Evolutionary conservation across 2,329 filamentous ascomycete genomes (phyloP).

Genomic region (Dactylonectria estremocensis): DNA sequence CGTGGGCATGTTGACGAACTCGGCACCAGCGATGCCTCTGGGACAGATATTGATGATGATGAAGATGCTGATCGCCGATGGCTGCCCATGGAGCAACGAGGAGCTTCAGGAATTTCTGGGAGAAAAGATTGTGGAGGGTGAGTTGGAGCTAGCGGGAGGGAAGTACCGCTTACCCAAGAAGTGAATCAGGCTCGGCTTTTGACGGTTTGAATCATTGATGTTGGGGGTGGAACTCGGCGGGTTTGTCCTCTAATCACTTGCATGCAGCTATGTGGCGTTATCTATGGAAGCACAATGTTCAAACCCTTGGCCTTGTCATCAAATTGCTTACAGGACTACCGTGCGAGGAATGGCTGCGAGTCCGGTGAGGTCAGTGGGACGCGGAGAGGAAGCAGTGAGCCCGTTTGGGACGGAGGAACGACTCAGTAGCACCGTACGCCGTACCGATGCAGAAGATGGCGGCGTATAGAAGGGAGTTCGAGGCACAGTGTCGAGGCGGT

Average conservation of each 20-base stretch:
- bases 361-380: not conserved
- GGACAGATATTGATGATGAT: constrained; percentile 93
- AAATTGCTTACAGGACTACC: not conserved
- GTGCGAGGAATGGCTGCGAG: not conserved
- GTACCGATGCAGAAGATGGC: constrained; percentile 14
- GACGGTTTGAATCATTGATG: constrained; percentile 8
- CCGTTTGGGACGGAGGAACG: not conserved
- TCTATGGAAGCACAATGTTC: constrained; percentile 1
- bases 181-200: constrained; percentile 51
- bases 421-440: constrained; percentile 18
- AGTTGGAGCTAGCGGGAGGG: constrained; percentile 78
- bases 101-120: constrained; percentile 86
- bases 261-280: constrained; percentile 2
- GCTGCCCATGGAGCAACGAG: constrained; percentile 91
- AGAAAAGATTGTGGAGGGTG: constrained; percentile 81
- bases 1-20: constrained; percentile 94
- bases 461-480: constrained; percentile 3
- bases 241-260: not conserved
- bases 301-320: constrained; percentile 7
- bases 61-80: constrained; percentile 89
- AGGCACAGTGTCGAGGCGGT: not conserved
- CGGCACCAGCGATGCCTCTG: constrained; percentile 83
- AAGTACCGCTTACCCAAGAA: constrained; percentile 79
- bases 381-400: constrained; percentile 2
- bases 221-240: constrained; percentile 11